phyloP scores from a whole-genome alignment of 345 rosid genomes.

The Corchorus capsularis region DNA sequence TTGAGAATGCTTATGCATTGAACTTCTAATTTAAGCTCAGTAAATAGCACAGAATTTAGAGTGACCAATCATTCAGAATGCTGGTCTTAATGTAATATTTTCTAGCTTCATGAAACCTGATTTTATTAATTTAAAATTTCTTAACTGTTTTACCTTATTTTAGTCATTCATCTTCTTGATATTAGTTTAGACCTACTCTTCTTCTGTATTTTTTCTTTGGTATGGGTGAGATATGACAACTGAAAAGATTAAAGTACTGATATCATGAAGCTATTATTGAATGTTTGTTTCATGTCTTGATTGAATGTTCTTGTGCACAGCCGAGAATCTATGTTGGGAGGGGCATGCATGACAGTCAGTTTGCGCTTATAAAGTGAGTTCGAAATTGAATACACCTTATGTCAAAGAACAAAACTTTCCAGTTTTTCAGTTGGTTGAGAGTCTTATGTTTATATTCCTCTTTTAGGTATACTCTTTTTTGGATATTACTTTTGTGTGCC shows the following conservation, averaged over 20 bases:
- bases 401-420: slow-evolving; percentile 7
- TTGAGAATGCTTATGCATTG: background rate
- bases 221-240: background rate
- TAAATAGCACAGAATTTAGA: background rate
- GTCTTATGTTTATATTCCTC: slow-evolving; percentile 16
- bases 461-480: slow-evolving; percentile 88
- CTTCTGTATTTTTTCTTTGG: background rate
- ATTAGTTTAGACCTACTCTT: background rate
- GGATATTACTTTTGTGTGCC: slow-evolving; percentile 74
- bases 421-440: slow-evolving; percentile 16
- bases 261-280: slow-evolving; percentile 9
- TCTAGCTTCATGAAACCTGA: background rate
- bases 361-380: slow-evolving; percentile 86
- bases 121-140: background rate
- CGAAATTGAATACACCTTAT: slow-evolving; percentile 13
- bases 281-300: slow-evolving; percentile 25
- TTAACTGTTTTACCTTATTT: background rate
- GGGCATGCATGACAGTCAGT: slow-evolving; percentile 99
- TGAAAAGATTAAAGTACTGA: background rate
- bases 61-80: background rate
- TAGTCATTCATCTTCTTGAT: slow-evolving; percentile 13
- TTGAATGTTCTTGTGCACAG: slow-evolving; percentile 47
- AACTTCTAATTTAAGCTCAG: background rate
- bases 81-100: slow-evolving; percentile 5
- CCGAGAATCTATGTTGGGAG: slow-evolving; percentile 93